Base-by-base conservation (phyloP, 106 monocot genomes). In the Allium cepa region DNA sequence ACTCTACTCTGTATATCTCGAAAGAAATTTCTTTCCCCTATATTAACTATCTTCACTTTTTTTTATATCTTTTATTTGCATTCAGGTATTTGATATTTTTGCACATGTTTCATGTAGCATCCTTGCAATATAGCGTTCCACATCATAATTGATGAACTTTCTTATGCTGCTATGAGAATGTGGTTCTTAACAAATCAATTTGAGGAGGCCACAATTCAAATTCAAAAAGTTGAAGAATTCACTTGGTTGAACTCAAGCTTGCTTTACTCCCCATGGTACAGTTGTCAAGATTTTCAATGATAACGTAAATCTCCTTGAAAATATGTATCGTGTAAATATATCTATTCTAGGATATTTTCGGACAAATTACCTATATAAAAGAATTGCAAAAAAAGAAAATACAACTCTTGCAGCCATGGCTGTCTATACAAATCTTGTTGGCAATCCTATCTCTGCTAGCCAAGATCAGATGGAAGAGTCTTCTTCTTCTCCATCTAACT, bases 101-200 rank as follows among this genome's bases (percentile, higher is more conserved):
- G 46, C 7, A 63, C 11, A 36, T 45, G 11, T 13, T 53, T 9
- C 52, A 53, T 53, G 9, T 53, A 53, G 60, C 46, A 61, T 10
- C 60, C 59, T 26, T 49, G 9, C 17, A 50, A 71, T 27, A 59
- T 60, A 60, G 71, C 50, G 15, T 71, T 71, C 26, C 59, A 71
- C 52, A 17, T 71, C 26, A 57, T 71, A 2, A 71, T 61, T 50
- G 71, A 60, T 71, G 47, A 10, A 22, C 71, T 71, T 26, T 60
- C 60, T 71, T 61, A 61, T 17, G 71, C 49, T 16, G 71, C 71
- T 50, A 71, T 71, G 61, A 71, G 22, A 50, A 71, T 71, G 71
- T 71, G 71, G 60, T 71, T 71, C 50, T 13, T 71, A 71, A 51
- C 47, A 26, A 71, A 71, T 27, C 71, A 49, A 22, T 61, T 61